A percentile compares a stretch with the other conserved stretches of the same genome.
Conservation (phyloP, 225 moss, liverwort and hornwort genomes). For the Pleurozium schreberi region DNA sequence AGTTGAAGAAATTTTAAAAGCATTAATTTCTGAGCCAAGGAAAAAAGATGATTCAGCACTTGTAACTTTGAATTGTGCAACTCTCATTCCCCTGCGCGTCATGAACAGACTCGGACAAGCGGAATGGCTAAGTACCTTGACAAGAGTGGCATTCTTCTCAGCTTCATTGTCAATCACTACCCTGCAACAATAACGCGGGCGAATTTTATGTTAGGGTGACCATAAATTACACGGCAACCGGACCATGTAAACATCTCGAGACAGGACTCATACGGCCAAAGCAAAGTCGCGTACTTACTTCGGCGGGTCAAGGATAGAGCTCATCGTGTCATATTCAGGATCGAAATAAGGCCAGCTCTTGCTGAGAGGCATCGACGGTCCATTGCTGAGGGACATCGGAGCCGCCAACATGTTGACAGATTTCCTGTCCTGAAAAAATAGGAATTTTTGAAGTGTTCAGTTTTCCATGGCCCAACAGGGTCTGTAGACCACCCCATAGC, state of each 20-base stretch:
- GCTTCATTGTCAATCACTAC: slow-evolving; percentile 42
- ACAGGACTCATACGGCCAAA: not conserved
- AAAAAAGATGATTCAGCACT: not conserved
- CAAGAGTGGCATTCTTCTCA: slow-evolving; percentile 28
- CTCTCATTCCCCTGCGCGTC: not conserved
- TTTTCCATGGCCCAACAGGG: too few species aligned
- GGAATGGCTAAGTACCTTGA: slow-evolving; percentile 18
- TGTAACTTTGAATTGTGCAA: not conserved
- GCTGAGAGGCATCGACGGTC: slow-evolving; percentile 12
- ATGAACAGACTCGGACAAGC: not conserved
- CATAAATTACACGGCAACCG: not conserved
- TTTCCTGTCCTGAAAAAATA: not conserved
- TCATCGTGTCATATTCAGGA: slow-evolving; percentile 48
- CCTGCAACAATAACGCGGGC: not conserved
- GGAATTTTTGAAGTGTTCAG: too few species aligned
- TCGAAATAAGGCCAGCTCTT: slow-evolving; percentile 53
- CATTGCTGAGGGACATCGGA: slow-evolving; percentile 23
- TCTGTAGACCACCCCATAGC: too few species aligned
- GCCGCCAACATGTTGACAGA: slow-evolving; percentile 25
- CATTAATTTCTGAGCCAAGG: not conserved
- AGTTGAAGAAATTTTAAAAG: not conserved
- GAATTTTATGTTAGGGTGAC: not conserved
- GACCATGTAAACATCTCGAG: not conserved
- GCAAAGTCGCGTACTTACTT: slow-evolving; percentile 10
- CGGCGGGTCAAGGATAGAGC: slow-evolving; percentile 40